These are phyloP conservation scores for Mrakiaceae sp. DNA, from an alignment of 1,284 basidiomycete genomes.

Conservation along the genomic window DNA sequence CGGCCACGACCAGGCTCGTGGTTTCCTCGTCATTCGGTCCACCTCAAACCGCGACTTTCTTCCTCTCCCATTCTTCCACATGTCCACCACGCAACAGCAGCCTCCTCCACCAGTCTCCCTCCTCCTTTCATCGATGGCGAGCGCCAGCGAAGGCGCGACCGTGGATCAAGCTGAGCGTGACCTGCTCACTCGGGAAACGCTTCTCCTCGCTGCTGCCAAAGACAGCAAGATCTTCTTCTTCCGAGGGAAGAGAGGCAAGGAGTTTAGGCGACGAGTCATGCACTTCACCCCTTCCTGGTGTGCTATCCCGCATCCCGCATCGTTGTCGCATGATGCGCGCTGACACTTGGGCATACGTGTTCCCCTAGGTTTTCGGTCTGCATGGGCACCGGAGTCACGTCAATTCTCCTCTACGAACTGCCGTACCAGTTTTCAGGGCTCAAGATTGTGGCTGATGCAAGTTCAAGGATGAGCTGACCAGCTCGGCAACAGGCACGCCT, in stretches of 20 bases:
- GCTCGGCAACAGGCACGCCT: background rate
- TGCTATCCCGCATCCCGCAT: background rate
- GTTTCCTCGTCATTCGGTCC: background rate
- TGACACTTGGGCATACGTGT: background rate
- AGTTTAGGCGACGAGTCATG: background rate
- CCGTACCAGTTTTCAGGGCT: slow-evolving; percentile 38
- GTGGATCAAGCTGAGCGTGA: background rate
- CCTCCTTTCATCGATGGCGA: background rate
- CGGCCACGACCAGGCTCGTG: background rate
- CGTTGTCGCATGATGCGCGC: background rate
- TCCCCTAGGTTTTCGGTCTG: background rate
- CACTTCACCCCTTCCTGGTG: background rate
- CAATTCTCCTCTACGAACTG: slow-evolving; percentile 37
- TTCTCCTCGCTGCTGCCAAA: background rate
- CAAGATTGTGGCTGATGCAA: slow-evolving; percentile 26
- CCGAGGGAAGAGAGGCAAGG: background rate
- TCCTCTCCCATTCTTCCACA: background rate
- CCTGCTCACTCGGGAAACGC: background rate
- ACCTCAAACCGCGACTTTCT: background rate
- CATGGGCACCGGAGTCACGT: slow-evolving; percentile 40
- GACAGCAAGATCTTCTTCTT: no score
- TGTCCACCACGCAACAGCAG: background rate
- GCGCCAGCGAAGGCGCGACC: background rate
- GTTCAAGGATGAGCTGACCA: background rate
- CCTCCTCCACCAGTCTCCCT: background rate